Evolutionary conservation across 2,329 filamentous ascomycete genomes (phyloP), one percentile per base, ranked within the genome.

Genomic region (Apiospora koreana): DNA sequence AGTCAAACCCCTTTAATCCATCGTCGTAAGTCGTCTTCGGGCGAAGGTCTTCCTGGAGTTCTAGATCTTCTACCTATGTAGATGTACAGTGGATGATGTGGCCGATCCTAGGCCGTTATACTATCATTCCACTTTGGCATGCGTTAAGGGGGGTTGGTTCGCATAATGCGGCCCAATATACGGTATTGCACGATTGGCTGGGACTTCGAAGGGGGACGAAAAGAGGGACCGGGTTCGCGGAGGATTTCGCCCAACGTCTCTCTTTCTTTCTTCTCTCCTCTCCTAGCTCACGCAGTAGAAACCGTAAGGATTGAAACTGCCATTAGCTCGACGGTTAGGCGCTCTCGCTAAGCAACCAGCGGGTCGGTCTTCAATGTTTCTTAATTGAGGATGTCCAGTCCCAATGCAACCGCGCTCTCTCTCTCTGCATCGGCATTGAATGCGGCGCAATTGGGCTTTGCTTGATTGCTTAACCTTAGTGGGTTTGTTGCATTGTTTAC

Each of bases 161-260:
- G 50, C 50, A 58, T 58, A 35, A 58, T 35, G 50, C 28, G 50
- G 50, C 50, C 50, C 50, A 54, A 58, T 58, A 58, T 35, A 58
- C 16, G 14, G 50, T 58, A 58, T 58, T 35, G 50, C 50, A 58
- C 25, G 50, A 58, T 58, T 58, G 28, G 28, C 41, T 62, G 31
- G 21, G 50, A n/a, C 54, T n/a, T 62, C 35, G 4, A 31, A 31
- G 31, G 3, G 3, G 54, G 23, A 38, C 18, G 10, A 38, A 8
- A 31, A 18, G 28, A 35, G 50, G 12, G 50, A 2, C 28, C 35
- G 21, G 54, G 54, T 62, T 38, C 10, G 54, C 54, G 31, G 54
- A 62, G 28, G 21, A 14, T 35, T 35, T 58, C 18, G 28, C 28
- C 54, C 54, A 38, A 62, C 54, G 14, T 21, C 25, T n/a, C 25